Base-by-base conservation (phyloP, 2,329 filamentous ascomycete genomes). In the Alternaria sp. region DNA sequence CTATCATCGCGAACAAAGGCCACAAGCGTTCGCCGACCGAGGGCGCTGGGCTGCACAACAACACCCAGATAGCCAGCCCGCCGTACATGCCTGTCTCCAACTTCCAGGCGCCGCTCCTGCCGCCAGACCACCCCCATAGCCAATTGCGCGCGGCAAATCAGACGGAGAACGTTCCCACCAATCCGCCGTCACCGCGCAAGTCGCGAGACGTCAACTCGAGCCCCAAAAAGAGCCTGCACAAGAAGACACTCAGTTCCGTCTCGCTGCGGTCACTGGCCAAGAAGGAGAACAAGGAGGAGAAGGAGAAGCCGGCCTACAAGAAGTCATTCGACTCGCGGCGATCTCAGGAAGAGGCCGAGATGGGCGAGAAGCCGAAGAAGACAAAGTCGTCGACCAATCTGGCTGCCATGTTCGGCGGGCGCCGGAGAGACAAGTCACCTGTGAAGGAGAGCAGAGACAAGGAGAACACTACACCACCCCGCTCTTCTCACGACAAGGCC, bases 301-400 rank as follows among this genome's bases (percentile, higher is more conserved):
- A 40, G 44, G 75, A 77, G 30, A 77, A 72, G 62, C 71, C 54
- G 60, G 79, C 59, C 72, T 80, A 70, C 61, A 76, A 72, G 60
- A 69, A 70, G 52, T 67, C 70, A 12, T 68, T 72, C 40, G 77
- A 81, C n/a, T 75, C 63, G n/a, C 67, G 69, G 47, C 68, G 65
- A 21, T 49, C 68, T 13, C 73, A 67, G n/a, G 68, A 73, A 3
- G 74, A 80, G 21, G 79, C 60, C 59, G 73, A 61, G 57, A 68
- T 57, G 28, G 59, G 63, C 25, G 67, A 75, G 71, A 86, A 82
- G 60, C 83, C 84, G 5, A 89, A 88, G 79, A 96, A 95, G 83
- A 87, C 87, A 40, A 97, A 95, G 79, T 97, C 94, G 0, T 87
- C 91, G 4, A 91, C 91, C 30, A 96, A 93, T 76, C 85, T 98